Evolutionary conservation across 306 rosid genomes (phyloP).

Genomic region (Prunus persica): Prunus_persica_NCBIv2 NC_034012.1:1656001-1656500

Average conservation of each 20-base stretch:
- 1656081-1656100: conserved; percentile 99
- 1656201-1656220: no score
- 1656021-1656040: conserved; percentile 97
- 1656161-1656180: not conserved
- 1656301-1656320: conserved; percentile 92
- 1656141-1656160: conserved; percentile 50
- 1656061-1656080: conserved; percentile 99
- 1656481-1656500: not conserved
- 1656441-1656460: not conserved
- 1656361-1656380: conserved; percentile 91
- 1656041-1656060: conserved; percentile 99
- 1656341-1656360: conserved; percentile 98
- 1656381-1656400: conserved; percentile 18
- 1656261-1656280: conserved; percentile 85
- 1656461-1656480: not conserved
- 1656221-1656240: no score
- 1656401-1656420: not conserved
- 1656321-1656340: conserved; percentile 91
- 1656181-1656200: no score
- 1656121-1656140: conserved; percentile 95
- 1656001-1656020: conserved; percentile 86
- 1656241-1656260: conserved; percentile 90
- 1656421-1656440: not conserved
- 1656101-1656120: conserved; percentile 98
- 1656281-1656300: conserved; percentile 89